Percentiles rank a stretch among this genome's conserved stretches.
phyloP scores from a whole-genome alignment of 139 green algal species.

The Chlorella sp. region DNA sequence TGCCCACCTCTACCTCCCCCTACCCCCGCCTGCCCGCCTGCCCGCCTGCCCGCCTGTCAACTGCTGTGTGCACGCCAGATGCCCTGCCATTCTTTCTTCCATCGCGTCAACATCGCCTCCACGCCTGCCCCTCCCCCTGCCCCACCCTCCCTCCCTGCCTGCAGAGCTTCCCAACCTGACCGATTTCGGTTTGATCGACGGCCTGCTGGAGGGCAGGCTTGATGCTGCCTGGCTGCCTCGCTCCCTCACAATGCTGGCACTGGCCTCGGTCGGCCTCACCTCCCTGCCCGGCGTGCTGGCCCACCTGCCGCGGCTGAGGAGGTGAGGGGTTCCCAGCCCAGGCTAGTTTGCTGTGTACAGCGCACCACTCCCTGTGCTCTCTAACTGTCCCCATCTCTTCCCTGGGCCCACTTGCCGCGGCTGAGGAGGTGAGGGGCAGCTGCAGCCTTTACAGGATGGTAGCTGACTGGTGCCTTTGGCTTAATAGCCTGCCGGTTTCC shows the following conservation, averaged over 20 bases:
- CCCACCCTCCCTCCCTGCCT: neutral
- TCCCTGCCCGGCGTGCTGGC: neutral
- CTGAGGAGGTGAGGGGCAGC: neutral
- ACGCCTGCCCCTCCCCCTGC: too few species aligned
- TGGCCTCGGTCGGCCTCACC: neutral
- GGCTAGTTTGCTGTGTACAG: too few species aligned
- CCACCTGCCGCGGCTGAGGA: neutral
- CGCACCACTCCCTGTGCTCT: too few species aligned
- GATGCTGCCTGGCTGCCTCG: neutral
- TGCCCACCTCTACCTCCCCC: too few species aligned
- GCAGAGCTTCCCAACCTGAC: neutral
- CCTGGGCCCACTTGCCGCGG: neutral
- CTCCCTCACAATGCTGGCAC: neutral
- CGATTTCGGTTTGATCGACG: neutral
- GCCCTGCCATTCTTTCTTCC: neutral
- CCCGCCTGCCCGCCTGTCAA: neutral
- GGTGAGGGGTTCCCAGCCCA: neutral
- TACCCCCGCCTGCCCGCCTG: too few species aligned
- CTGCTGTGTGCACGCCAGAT: neutral
- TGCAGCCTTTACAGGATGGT: too few species aligned
- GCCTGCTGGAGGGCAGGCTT: neutral
- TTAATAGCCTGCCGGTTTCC: too few species aligned
- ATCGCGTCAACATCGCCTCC: neutral
- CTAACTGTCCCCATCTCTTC: too few species aligned
- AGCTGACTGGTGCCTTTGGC: too few species aligned